Evolutionary conservation across 1,284 basidiomycete genomes (phyloP), one percentile per base, ranked within the genome.

Genomic region (Leccinum huronense): DNA sequence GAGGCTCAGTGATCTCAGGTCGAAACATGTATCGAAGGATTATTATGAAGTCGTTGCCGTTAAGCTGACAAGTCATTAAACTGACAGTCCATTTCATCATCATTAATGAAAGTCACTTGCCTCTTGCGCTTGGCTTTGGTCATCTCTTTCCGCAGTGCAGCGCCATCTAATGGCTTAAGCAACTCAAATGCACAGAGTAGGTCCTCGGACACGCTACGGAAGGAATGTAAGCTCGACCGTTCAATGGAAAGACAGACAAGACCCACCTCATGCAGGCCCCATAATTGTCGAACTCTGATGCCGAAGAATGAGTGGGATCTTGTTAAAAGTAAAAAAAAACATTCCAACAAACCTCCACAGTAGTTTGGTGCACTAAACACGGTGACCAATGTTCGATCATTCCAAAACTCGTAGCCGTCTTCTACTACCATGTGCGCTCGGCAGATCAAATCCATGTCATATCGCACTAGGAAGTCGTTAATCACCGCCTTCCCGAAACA

Each of bases 391-490:
- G 97, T 98, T 67, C 97, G 85, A 73, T 99, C 97, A 74, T 99
- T 98, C 94, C 97, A 99, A 76, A 99, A 99, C 81, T 99, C 97
- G 76, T 99, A 99, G 2, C 97, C 97, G 74, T 96, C 94, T 76
- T 99, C 97, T 62, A 99, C 97, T 45, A 99, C 97, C 97, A 99
- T 99, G 80, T 99, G 97, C 51, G 97, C 97, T 61, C 97, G 89
- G 81, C 97, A 99, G 79, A 99, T 99, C 67, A 99, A 84, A 79
- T 99, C 97, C 89, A 99, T 99, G 79, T 99, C 97, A 73, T 93
- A 90, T 69, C 92, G 89, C 69, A 89, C 88, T 65, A 98, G 80
- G 82, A 98, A 98, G 68, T 97, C 93, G 74, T 97, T 97, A 75
- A 99, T 98, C 71, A 99, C 93, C 14, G 89, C 90, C 80, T 98